phyloP scores from a whole-genome alignment of 1,139 yeast genomes.

The Ogataea hybrid region DNA sequence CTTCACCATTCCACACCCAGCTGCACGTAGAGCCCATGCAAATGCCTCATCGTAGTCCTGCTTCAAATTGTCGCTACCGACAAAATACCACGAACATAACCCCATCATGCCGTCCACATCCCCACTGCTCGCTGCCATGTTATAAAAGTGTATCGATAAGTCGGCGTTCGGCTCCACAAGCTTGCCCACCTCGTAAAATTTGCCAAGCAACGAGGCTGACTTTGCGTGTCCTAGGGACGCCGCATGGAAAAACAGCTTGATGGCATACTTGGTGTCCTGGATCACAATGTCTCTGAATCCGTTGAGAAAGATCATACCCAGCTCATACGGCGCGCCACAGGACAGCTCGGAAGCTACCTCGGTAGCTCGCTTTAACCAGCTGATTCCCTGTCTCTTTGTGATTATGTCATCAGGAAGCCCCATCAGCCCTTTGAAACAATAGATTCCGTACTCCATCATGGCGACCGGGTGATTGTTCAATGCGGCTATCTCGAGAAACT shows the following conservation, averaged over 20 bases:
- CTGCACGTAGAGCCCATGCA: slow-evolving; percentile 92
- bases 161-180: slow-evolving; percentile 80
- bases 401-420: slow-evolving; percentile 68
- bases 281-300: slow-evolving; percentile 89
- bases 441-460: slow-evolving; percentile 87
- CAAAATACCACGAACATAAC: slow-evolving; percentile 94
- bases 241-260: slow-evolving; percentile 83
- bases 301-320: slow-evolving; percentile 77
- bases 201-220: slow-evolving; percentile 78
- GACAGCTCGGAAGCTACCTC: slow-evolving; percentile 81
- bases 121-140: slow-evolving; percentile 86
- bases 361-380: slow-evolving; percentile 88
- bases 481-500: slow-evolving; percentile 84
- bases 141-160: slow-evolving; percentile 87
- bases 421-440: slow-evolving; percentile 81
- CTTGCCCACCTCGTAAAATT: slow-evolving; percentile 79
- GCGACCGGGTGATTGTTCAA: slow-evolving; percentile 93
- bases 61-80: slow-evolving; percentile 79
- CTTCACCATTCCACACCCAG: slow-evolving; percentile 66
- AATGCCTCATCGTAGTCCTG: slow-evolving; percentile 84
- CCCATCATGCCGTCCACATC: slow-evolving; percentile 90
- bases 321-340: slow-evolving; percentile 90
- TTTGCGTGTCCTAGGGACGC: slow-evolving; percentile 86
- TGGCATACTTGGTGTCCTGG: slow-evolving; percentile 79
- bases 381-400: slow-evolving; percentile 82